phyloP scores from a whole-genome alignment of 768 basidiomycete species.

The Agaricus subrufescens region DNA sequence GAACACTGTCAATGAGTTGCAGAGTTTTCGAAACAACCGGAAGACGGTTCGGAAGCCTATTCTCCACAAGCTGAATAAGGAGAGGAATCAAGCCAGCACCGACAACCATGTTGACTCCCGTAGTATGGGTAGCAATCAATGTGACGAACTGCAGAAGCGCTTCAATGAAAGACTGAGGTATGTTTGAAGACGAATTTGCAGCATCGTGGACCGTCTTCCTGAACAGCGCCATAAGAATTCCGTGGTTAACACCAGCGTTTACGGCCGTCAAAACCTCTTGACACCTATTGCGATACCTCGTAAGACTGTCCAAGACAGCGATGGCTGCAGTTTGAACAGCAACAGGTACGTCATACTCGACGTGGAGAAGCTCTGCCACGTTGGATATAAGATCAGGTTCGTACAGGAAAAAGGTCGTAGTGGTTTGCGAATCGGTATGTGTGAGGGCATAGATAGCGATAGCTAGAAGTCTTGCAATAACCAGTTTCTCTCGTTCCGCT shows the following conservation, averaged over 20 bases:
- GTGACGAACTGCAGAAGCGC: conserved; percentile 83
- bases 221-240: conserved; percentile 85
- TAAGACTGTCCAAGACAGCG: conserved; percentile 86
- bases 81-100: conserved; percentile 89
- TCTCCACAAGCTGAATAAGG: conserved; percentile 86
- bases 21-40: conserved; percentile 84
- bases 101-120: conserved; percentile 90
- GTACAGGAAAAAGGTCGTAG: conserved; percentile 83
- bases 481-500: conserved; percentile 71
- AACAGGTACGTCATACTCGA: conserved; percentile 67
- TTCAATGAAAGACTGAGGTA: conserved; percentile 77
- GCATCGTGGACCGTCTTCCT: conserved; percentile 78
- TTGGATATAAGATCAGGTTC: conserved; percentile 91
- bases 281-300: conserved; percentile 76
- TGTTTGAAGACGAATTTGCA: conserved; percentile 54
- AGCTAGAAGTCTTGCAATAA: conserved; percentile 76
- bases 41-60: conserved; percentile 61
- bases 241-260: conserved; percentile 95
- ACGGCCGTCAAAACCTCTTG: conserved; percentile 87
- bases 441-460: conserved; percentile 92
- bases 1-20: conserved; percentile 87
- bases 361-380: conserved; percentile 84
- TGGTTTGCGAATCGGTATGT: conserved; percentile 72
- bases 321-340: conserved; percentile 81
- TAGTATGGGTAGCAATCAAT: conserved; percentile 78